Percentiles rank a stretch among this genome's conserved stretches.
phyloP scores from a whole-genome alignment of 2,329 filamentous ascomycete genomes.

The Dactylellina drechsleri region DNA sequence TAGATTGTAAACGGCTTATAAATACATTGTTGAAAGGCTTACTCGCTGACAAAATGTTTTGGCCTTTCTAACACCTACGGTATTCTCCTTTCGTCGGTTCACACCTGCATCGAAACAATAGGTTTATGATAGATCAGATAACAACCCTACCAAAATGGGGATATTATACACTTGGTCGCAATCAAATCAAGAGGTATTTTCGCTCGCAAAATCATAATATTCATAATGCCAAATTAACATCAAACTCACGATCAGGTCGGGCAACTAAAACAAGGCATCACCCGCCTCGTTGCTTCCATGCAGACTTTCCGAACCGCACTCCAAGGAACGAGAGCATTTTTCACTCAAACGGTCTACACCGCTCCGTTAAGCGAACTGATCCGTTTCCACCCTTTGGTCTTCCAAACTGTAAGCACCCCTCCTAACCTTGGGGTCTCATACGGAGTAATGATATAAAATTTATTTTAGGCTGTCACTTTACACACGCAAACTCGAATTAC shows the following conservation, averaged over 20 bases:
- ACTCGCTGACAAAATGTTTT: no score
- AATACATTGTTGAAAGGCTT: no score
- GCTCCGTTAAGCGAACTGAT: constrained; percentile 8
- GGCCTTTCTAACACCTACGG: no score
- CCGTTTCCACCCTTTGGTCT: constrained; percentile 35
- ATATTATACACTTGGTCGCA: constrained; percentile 14
- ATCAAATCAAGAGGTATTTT: constrained; percentile 23
- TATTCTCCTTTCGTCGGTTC: no score
- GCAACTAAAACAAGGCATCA: constrained; percentile 35
- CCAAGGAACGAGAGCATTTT: constrained; percentile 21
- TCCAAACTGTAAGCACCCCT: constrained; percentile 41
- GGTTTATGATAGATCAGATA: no score
- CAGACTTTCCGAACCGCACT: constrained; percentile 33
- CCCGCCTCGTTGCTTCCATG: constrained; percentile 33
- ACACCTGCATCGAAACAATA: no score
- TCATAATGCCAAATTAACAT: no score
- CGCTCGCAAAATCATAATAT: neutral
- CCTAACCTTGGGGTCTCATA: no score
- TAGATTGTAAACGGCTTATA: no score
- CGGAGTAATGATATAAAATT: neutral
- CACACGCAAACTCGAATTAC: constrained; percentile 35
- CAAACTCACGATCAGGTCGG: neutral
- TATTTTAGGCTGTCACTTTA: constrained; percentile 30
- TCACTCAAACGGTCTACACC: constrained; percentile 34
- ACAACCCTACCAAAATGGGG: constrained; percentile 9